Percentiles rank a stretch among this genome's conserved stretches.
Conservation (phyloP, 495 filamentous ascomycete species). For the Friedmanniomyces simplex region DNA sequence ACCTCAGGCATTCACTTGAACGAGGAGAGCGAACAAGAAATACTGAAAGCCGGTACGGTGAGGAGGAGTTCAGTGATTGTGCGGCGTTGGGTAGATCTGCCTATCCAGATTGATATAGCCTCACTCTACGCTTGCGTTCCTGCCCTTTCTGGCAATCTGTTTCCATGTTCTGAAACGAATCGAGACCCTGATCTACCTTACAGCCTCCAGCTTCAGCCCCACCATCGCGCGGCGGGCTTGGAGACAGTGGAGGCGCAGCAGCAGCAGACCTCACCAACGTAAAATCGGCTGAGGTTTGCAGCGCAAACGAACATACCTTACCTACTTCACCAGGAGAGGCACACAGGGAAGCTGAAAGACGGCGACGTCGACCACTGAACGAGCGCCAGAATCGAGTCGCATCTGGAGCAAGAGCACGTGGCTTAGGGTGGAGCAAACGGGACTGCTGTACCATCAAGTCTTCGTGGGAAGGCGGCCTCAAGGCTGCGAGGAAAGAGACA, state of each 20-base stretch:
- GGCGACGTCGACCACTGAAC: background rate
- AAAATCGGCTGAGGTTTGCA: background rate
- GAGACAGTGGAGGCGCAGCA: background rate
- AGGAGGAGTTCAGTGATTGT: too few species aligned
- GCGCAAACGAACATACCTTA: background rate
- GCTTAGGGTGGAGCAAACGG: too few species aligned
- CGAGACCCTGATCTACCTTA: background rate
- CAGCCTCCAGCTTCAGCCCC: background rate
- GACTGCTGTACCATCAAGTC: background rate
- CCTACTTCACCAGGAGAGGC: too few species aligned
- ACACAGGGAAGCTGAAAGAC: too few species aligned
- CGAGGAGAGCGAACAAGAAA: too few species aligned
- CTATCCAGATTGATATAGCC: too few species aligned
- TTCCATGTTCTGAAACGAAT: background rate
- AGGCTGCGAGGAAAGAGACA: constrained; percentile 3
- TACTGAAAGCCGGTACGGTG: too few species aligned
- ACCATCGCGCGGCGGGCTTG: background rate
- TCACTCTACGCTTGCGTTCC: background rate
- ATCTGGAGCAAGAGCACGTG: background rate
- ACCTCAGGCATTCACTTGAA: background rate
- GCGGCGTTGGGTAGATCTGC: too few species aligned
- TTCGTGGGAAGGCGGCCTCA: constrained; percentile 5
- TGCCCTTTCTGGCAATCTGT: background rate
- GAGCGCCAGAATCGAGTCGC: background rate
- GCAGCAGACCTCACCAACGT: background rate